Evolutionary conservation across 2,329 filamentous ascomycete genomes (phyloP), one percentile per base, ranked within the genome.

Genomic region (Colletotrichum salicis): DNA sequence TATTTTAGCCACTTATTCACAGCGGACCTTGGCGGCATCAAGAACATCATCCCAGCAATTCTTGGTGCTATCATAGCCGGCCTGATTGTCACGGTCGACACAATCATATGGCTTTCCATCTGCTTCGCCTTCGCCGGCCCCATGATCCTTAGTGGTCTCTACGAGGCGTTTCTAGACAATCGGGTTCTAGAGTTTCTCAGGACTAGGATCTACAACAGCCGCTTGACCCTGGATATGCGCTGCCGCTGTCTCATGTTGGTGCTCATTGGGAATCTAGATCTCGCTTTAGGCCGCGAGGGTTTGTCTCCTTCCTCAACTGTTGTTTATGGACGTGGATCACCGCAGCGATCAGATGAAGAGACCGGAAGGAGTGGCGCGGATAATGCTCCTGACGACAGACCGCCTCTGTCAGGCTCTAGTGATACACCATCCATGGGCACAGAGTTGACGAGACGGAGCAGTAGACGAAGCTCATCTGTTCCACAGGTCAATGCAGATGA

Each of bases 11-110:
- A 11, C 37, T 41, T 41, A 12, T 41, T 41, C 12, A 12, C 15
- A 15, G 37, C 37, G 5, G 37, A 41, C 13, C 12, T 41, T 2
- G 37, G 4, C 15, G 41, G 41, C 5, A 45, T 45, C 41, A 27
- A 27, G 24, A 48, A 19, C 0, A 48, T 48, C 6, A 48, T 48
- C 0, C 41, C 41, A n/a, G 19, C 15, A n/a, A 48, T 48, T 1
- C 0, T n/a, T 15, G 19, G 41, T 4, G 41, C 41, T 0, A n/a
- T 48, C 0, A 0, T 19, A 0, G 41, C 41, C n/a, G 41, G 41
- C 19, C 0, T 48, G 3, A 48, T n/a, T 10, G 41, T 48, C 19
- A 48, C 41, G n/a, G 41, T 48, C 41, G 41, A 48, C 0, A 48
- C 41, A 4, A 48, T 48, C 0, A 48, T 48, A 10, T 48, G 41